A percentile compares a stretch with the other conserved stretches of the same genome.
Conservation (phyloP, 768 basidiomycete species). For the Hydnomerulius pinastri region DNA sequence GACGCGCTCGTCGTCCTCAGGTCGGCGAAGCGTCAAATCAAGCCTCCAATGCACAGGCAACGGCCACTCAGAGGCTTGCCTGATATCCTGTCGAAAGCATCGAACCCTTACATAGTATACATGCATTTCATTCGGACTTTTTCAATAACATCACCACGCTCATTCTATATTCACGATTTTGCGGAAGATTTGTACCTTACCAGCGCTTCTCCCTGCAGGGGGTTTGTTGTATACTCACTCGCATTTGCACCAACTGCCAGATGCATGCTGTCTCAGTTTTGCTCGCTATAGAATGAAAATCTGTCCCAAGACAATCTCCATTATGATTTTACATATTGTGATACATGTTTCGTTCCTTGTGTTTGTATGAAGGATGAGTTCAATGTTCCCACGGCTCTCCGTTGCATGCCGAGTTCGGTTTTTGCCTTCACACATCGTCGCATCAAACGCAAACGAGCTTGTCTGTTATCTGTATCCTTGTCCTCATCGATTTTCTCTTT, state of each 20-base stretch:
- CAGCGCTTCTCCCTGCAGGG: too few species aligned
- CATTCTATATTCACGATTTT: neutral
- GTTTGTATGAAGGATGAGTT: neutral
- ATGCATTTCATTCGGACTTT: neutral
- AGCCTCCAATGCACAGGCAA: neutral
- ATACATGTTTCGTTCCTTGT: neutral
- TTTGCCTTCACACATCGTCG: slow-evolving; percentile 30
- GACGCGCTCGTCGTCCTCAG: slow-evolving; percentile 24
- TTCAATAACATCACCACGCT: neutral
- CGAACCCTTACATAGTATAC: too few species aligned
- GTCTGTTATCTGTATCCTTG: slow-evolving; percentile 36
- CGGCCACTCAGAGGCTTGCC: neutral
- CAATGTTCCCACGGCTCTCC: slow-evolving; percentile 32
- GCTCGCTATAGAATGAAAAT: too few species aligned
- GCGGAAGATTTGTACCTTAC: neutral
- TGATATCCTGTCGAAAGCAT: neutral
- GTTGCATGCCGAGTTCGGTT: slow-evolving; percentile 31
- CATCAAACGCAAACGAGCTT: slow-evolving; percentile 28
- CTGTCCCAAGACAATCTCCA: too few species aligned
- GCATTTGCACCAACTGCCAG: too few species aligned
- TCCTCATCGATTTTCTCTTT: slow-evolving; percentile 35
- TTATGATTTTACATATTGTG: too few species aligned
- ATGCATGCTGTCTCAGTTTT: too few species aligned
- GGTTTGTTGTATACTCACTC: neutral
- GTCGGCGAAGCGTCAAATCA: slow-evolving; percentile 7